Base-by-base conservation (phyloP, 116 monocot species). In the Cymodocea nodosa region DNA sequence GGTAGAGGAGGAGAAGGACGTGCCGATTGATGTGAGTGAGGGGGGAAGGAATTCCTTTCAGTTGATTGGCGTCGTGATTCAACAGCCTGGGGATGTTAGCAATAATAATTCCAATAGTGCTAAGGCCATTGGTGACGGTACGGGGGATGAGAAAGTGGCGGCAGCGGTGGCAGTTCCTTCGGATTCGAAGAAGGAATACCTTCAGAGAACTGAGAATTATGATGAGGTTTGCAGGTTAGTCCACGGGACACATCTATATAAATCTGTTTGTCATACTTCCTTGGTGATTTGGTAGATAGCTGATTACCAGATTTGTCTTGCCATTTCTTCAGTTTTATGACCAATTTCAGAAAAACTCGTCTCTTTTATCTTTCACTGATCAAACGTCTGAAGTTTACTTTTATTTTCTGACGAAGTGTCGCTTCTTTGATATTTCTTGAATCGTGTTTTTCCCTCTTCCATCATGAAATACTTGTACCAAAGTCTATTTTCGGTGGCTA, bases 161-260 rank as follows among this genome's bases (percentile, higher is more conserved):
- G 52, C 36, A n/a, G 37, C 25, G 5, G 22, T 58, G 15, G 68
- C 6, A 7, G 60, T 57, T 19, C 17, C 35, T 64, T 51, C 69
- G 3, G 67, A 64, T 0, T 18, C 56, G 65, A 86, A 77, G 69
- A 77, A 76, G 70, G 74, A 20, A 23, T 54, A 25, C 52, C 30
- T 73, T 48, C 58, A 51, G 40, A 69, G 79, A 65, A 64, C 70
- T n/a, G 79, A 73, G 15, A 83, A 76, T 51, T 66, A 64, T 57
- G 70, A 71, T 18, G 83, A 76, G 62, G 65, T 76, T 52, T 83
- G 83, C 79, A 83, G 83, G 83, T 83, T 70, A 53, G 20, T 16
- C 16, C 9, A 18, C 19, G 17, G 6, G 1, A 14, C 3, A 14
- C 59, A 34, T 40, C 20, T 14, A 1, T 58, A 12, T 56, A 13